Conservation (phyloP, 2,329 filamentous ascomycete species). For the Ceratocystiopsis brevicomis region DNA sequence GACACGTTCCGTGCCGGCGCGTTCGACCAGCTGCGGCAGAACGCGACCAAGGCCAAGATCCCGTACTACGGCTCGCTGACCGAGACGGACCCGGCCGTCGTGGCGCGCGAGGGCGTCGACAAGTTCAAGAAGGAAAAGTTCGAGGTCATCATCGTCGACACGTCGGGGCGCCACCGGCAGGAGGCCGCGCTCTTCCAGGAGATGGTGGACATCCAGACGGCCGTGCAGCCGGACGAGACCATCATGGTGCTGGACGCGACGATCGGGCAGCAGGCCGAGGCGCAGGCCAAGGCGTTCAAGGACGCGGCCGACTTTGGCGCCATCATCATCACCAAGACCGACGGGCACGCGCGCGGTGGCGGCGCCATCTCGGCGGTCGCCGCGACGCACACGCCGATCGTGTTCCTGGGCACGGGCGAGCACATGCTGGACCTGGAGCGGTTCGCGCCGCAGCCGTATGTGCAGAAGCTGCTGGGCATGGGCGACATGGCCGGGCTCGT, state of each 20-base stretch:
- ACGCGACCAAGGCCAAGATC: constrained; percentile 96
- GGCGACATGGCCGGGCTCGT: constrained; percentile 89
- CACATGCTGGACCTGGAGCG: constrained; percentile 89
- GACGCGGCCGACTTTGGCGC: constrained; percentile 91
- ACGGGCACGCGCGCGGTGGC: constrained; percentile 86
- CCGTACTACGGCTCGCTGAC: constrained; percentile 95
- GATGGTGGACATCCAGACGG: constrained; percentile 90
- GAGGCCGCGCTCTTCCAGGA: constrained; percentile 91
- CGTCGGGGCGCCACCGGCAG: constrained; percentile 83
- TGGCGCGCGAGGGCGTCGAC: constrained; percentile 87
- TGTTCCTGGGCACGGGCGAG: constrained; percentile 94
- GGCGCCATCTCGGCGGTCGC: constrained; percentile 95
- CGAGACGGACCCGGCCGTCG: constrained; percentile 84
- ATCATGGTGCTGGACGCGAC: constrained; percentile 96
- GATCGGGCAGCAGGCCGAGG: constrained; percentile 89
- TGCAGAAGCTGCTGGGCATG: constrained; percentile 89
- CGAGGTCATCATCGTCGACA: constrained; percentile 97
- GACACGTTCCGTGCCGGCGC: constrained; percentile 97
- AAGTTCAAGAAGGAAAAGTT: constrained; percentile 99
- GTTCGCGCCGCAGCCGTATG: constrained; percentile 82
- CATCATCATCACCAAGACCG: constrained; percentile 98
- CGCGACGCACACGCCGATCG: constrained; percentile 88
- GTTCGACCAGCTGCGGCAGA: constrained; percentile 97
- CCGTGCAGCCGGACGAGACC: constrained; percentile 83
- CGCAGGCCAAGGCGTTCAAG: constrained; percentile 92